Evolutionary conservation across 176 grass and related monocot genomes (phyloP).

Genomic region (Zea luxurians): DNA sequence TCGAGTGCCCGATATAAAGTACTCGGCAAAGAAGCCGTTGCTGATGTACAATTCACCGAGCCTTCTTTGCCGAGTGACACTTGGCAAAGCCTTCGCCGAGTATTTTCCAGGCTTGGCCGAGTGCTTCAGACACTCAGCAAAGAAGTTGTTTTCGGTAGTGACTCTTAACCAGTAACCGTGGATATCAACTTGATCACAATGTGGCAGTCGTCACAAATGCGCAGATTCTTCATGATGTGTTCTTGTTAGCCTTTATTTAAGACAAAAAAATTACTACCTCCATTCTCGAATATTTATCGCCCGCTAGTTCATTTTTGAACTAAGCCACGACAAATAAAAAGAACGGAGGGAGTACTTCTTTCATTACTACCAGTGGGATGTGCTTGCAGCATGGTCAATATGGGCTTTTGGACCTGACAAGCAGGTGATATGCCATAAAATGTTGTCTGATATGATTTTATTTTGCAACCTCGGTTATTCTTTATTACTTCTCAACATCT

Average conservation of each 20-base stretch:
- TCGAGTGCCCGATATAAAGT: no score
- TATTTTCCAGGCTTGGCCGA: no score
- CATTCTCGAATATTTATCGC: no score
- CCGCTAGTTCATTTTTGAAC: no score
- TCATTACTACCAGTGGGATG: constrained; percentile 94
- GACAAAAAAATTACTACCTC: constrained; percentile 79
- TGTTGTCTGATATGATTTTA: constrained; percentile 1
- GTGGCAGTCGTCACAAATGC: constrained; percentile 85
- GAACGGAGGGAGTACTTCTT: constrained; percentile 53
- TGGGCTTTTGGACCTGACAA: constrained; percentile 97
- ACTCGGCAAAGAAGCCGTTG: no score
- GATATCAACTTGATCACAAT: constrained; percentile 84
- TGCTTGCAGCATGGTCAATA: constrained; percentile 93
- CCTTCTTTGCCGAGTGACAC: no score
- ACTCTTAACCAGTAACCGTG: constrained; percentile 28
- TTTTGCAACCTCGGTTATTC: not conserved
- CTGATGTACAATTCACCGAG: no score
- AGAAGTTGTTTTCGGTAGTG: no score
- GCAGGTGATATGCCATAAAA: constrained; percentile 52
- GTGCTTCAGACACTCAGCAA: no score
- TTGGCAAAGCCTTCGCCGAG: no score
- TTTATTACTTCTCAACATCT: not conserved
- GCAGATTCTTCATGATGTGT: constrained; percentile 86
- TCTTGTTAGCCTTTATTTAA: constrained; percentile 87
- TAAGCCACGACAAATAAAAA: no score